These are phyloP conservation scores for Xylariaceae sp. DNA, from an alignment of 2,329 filamentous ascomycete species.

Conservation along the genomic window DNA sequence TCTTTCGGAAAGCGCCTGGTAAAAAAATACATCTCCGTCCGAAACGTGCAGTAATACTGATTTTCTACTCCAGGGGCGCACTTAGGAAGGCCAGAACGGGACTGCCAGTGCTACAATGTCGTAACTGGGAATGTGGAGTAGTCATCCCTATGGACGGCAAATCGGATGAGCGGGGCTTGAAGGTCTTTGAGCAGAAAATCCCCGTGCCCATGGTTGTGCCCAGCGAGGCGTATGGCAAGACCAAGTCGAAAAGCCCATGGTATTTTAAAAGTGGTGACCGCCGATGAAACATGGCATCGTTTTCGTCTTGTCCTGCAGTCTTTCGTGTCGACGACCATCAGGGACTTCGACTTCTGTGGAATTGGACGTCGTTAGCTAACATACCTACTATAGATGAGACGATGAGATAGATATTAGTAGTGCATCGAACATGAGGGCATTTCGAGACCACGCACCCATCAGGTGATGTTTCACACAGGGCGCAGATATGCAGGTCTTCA, in stretches of 20 bases:
- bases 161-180: conserved; percentile 13
- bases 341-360: too few relatives aligned
- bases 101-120: conserved; percentile 69
- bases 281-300: too few relatives aligned
- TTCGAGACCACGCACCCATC: too few relatives aligned
- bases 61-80: conserved; percentile 57
- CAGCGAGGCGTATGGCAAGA: conserved; percentile 29
- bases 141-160: conserved; percentile 54
- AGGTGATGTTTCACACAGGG: too few relatives aligned
- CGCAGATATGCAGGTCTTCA: too few relatives aligned
- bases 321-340: background rate
- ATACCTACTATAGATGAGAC: too few relatives aligned
- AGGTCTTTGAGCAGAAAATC: conserved; percentile 35
- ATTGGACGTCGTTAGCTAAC: too few relatives aligned
- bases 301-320: background rate
- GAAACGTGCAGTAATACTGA: conserved; percentile 12
- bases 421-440: too few relatives aligned
- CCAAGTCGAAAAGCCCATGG: conserved; percentile 29
- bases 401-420: too few relatives aligned
- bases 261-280: conserved; percentile 25
- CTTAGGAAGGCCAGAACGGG: conserved; percentile 65
- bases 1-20: conserved; percentile 89
- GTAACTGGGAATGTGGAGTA: conserved; percentile 96
- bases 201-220: conserved; percentile 42
- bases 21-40: conserved; percentile 39